Conservation (phyloP, 2,329 filamentous ascomycete genomes). For the Blumeria graminis region DNA sequence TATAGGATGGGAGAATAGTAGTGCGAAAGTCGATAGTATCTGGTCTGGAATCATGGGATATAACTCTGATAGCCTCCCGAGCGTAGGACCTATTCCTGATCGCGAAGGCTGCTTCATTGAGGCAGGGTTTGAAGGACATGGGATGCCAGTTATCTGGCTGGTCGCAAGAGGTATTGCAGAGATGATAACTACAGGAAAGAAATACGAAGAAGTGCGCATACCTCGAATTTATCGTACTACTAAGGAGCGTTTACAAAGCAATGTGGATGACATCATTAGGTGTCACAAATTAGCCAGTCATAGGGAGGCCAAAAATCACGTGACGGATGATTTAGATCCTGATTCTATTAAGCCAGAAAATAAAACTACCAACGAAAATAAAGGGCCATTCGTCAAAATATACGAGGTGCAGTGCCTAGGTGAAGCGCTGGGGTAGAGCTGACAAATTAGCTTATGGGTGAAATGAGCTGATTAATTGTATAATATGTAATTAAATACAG, state of each 20-base stretch:
- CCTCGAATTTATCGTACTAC: constrained; percentile 16
- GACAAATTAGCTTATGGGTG: too few relatives aligned
- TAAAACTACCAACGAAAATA: too few relatives aligned
- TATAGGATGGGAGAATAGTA: constrained; percentile 22
- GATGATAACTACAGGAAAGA: constrained; percentile 14
- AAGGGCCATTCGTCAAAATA: too few relatives aligned
- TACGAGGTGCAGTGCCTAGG: too few relatives aligned
- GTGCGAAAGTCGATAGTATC: constrained; percentile 14
- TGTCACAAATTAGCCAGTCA: background rate
- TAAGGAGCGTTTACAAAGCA: constrained; percentile 4
- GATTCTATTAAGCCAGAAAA: too few relatives aligned
- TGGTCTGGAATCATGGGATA: constrained; percentile 17
- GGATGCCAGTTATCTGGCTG: constrained; percentile 23
- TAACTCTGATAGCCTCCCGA: constrained; percentile 18
- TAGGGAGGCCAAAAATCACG: too few relatives aligned
- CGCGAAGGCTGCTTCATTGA: constrained; percentile 19
- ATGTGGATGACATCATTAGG: background rate
- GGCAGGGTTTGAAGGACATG: constrained; percentile 25
- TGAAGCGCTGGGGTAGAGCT: too few relatives aligned
- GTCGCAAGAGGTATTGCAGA: constrained; percentile 17
- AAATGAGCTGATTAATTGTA: too few relatives aligned
- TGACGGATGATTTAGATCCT: too few relatives aligned
- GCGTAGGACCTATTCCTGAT: constrained; percentile 20
- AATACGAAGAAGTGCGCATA: constrained; percentile 16
- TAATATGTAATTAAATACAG: too few relatives aligned